Evolutionary conservation across 495 filamentous ascomycete genomes (phyloP).

Genomic region (Rhypophila decipiens): DNA sequence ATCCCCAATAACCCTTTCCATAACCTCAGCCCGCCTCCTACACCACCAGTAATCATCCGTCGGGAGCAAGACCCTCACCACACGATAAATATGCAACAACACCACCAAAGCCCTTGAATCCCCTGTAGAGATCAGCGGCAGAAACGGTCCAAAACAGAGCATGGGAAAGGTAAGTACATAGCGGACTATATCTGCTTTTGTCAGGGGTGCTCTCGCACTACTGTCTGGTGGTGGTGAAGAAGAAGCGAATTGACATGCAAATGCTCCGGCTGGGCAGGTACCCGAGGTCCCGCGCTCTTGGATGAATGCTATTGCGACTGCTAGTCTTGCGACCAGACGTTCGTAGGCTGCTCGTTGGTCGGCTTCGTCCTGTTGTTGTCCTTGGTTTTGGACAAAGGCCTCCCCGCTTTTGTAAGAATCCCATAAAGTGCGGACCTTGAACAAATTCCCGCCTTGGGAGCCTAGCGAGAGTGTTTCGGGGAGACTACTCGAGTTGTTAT

Average conservation of each 20-base stretch:
- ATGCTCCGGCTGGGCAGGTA: background rate
- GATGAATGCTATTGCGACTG: conserved; percentile 12
- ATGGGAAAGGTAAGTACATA: conserved; percentile 24
- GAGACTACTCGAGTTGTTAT: background rate
- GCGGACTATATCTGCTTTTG: conserved; percentile 8
- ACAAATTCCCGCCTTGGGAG: background rate
- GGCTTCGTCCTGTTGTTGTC: conserved; percentile 1
- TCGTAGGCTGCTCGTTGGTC: conserved; percentile 6
- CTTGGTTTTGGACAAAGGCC: conserved; percentile 5
- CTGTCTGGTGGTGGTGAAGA: no score
- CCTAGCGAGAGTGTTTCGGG: background rate
- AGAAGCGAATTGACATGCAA: no score
- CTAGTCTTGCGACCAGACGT: conserved; percentile 8
- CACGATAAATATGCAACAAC: conserved; percentile 19
- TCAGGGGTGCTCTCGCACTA: background rate
- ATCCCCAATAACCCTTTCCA: conserved; percentile 9
- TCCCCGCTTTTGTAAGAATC: conserved; percentile 15
- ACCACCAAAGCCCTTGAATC: conserved; percentile 20
- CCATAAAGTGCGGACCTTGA: conserved; percentile 10
- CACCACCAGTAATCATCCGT: conserved; percentile 20
- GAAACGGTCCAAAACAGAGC: conserved; percentile 19
- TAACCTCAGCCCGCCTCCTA: conserved; percentile 6
- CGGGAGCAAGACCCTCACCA: conserved; percentile 10
- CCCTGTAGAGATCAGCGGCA: conserved; percentile 15
- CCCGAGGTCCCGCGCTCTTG: background rate